Evolutionary conservation across 2,329 filamentous ascomycete genomes (phyloP).

Genomic region (Leptographium lundbergii): DNA sequence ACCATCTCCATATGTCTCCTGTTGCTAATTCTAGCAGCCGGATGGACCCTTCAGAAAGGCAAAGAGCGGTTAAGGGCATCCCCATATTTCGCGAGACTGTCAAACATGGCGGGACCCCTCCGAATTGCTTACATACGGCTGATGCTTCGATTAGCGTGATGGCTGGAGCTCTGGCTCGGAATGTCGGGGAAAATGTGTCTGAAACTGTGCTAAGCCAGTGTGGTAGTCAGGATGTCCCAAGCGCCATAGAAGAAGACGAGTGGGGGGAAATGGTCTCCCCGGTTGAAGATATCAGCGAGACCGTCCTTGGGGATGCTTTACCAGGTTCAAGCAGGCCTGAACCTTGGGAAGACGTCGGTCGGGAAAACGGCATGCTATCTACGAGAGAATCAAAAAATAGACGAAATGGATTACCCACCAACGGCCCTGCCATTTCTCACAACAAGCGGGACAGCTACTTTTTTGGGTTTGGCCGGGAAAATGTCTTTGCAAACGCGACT

Average conservation of each 20-base stretch:
- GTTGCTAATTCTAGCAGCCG: background rate
- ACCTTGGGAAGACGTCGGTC: background rate
- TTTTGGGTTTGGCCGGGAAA: background rate
- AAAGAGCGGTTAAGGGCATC: background rate
- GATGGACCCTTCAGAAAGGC: background rate
- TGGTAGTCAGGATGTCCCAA: background rate
- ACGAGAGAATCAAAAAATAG: background rate
- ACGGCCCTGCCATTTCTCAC: background rate
- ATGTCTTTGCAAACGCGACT: background rate
- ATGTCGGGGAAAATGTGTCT: background rate
- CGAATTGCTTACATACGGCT: background rate
- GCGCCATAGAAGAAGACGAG: conserved; percentile 37
- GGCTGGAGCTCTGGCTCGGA: background rate
- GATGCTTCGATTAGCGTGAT: background rate
- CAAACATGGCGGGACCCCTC: background rate
- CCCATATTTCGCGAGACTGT: background rate
- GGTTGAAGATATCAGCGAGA: background rate
- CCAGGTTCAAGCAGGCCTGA: background rate
- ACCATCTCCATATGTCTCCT: background rate
- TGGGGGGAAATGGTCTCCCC: conserved; percentile 49
- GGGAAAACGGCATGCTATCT: background rate
- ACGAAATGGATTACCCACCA: background rate
- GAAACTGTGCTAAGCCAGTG: background rate
- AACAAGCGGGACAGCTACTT: background rate
- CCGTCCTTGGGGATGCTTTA: too few species aligned